These are phyloP conservation scores for Jaltomata sinuosa DNA, from an alignment of 257 asterid genomes.

Conservation along the genomic window DNA sequence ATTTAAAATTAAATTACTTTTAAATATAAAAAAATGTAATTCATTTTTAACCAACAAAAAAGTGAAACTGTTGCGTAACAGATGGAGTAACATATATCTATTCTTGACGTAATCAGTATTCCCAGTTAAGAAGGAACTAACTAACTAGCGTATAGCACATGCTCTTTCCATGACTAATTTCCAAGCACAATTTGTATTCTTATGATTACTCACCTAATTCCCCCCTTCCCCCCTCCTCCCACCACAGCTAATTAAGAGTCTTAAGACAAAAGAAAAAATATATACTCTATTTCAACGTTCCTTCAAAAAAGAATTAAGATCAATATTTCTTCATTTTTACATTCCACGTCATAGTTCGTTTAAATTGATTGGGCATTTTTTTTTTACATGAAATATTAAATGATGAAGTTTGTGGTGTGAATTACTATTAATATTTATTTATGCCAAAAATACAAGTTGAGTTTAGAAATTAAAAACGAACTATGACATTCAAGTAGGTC, in stretches of 20 bases:
- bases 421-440: background rate
- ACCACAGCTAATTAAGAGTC: background rate
- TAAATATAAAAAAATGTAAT: too few relatives aligned
- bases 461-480: background rate
- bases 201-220: background rate
- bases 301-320: too few relatives aligned
- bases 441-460: background rate
- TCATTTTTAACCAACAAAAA: too few relatives aligned
- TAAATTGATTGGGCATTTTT: background rate
- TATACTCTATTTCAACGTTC: background rate
- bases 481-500: background rate
- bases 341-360: background rate
- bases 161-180: background rate
- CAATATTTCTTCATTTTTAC: background rate
- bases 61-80: too few relatives aligned
- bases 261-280: background rate
- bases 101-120: background rate
- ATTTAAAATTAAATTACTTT: too few relatives aligned
- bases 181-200: background rate
- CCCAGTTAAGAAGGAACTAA: background rate
- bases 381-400: background rate
- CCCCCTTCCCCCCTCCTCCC: too few relatives aligned
- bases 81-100: background rate
- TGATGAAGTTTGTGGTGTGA: background rate
- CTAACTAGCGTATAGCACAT: background rate